Evolutionary conservation across 2,329 filamentous ascomycete genomes (phyloP).

Genomic region (Zalaria obscura): DNA sequence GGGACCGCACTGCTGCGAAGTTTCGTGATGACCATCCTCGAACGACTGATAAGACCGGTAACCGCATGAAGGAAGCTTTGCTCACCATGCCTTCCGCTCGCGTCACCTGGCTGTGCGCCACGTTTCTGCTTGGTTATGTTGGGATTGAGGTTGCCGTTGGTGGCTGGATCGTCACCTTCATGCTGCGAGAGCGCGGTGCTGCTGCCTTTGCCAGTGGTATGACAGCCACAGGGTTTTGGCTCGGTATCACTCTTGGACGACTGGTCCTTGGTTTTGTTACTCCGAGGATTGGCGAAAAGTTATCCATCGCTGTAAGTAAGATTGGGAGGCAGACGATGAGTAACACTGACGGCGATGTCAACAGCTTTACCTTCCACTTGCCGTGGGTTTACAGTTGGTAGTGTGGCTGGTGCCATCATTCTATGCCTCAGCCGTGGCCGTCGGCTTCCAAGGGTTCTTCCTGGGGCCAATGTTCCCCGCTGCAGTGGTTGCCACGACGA

Average conservation of each 20-base stretch:
- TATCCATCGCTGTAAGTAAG: slow-evolving; percentile 28
- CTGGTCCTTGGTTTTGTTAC: slow-evolving; percentile 65
- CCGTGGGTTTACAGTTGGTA: slow-evolving; percentile 52
- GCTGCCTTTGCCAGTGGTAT: slow-evolving; percentile 59
- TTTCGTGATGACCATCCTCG: slow-evolving; percentile 40
- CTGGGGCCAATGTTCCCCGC: slow-evolving; percentile 68
- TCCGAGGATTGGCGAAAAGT: slow-evolving; percentile 56
- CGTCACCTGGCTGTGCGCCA: slow-evolving; percentile 58
- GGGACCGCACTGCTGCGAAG: slow-evolving; percentile 42
- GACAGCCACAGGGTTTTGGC: slow-evolving; percentile 70
- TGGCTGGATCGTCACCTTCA: slow-evolving; percentile 77
- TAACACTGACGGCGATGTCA: no score
- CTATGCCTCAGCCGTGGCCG: slow-evolving; percentile 56
- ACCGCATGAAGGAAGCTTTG: slow-evolving; percentile 39
- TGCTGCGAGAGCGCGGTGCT: slow-evolving; percentile 62
- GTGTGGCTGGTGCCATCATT: slow-evolving; percentile 76
- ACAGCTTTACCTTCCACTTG: slow-evolving; percentile 47
- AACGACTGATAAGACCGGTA: slow-evolving; percentile 27
- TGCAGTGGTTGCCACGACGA: slow-evolving; percentile 58
- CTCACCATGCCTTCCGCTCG: slow-evolving; percentile 27
- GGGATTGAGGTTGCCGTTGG: slow-evolving; percentile 64
- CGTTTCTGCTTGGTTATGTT: slow-evolving; percentile 68
- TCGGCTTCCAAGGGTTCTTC: slow-evolving; percentile 63
- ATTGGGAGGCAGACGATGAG: no score
- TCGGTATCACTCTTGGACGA: slow-evolving; percentile 63